Evolutionary conservation across 371 early-diverging fungal genomes (phyloP), one percentile per base, ranked within the genome.

Genomic region (Choanephora cucurbitarum): DNA sequence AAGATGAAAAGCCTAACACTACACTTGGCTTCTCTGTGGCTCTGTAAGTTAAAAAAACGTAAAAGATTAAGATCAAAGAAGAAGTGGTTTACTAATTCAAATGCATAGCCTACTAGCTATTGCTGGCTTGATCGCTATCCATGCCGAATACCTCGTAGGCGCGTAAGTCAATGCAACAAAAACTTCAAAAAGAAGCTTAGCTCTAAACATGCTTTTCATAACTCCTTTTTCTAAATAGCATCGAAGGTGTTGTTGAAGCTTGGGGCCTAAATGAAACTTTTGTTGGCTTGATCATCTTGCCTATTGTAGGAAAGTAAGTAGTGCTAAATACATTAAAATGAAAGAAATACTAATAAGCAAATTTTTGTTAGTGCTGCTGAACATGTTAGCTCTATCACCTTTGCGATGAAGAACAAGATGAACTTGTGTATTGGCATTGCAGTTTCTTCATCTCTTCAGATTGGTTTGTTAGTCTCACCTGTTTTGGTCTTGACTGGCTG

Each of bases 381-480:
- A 49, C 93, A 95, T 66, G 85, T 88, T 34, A 88, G 88, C 5
- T 91, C 93, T 0, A 85, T 93, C n/a, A 85, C 87, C 0, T 84
- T 88, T 28, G 92, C 96, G 0, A 79, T 90, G 62, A 84, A 89
- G 60, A 83, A 95, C 80, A 93, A 94, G 73, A 93, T 95, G 92
- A 92, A 95, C 52, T 68, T 92, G 45, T 82, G 89, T 11, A 81
- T 96, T 44, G 88, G 90, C 39, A 88, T 95, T 49, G 93, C 96
- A 7, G 66, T 95, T 13, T 94, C 94, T 0, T 91, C 92, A 4
- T 88, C 88, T 33, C 85, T 93, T 70, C 95, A 96, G 69, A 92
- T 96, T 49, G 90, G 93, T 5, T 76, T 96, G 33, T 81, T 94
- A 32, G 93, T 94, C 8, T 89, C 91, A 15, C 97, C 96, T 7